Evolutionary conservation across 257 asterid species (phyloP).

Genomic region (Solanum commersonii): DNA sequence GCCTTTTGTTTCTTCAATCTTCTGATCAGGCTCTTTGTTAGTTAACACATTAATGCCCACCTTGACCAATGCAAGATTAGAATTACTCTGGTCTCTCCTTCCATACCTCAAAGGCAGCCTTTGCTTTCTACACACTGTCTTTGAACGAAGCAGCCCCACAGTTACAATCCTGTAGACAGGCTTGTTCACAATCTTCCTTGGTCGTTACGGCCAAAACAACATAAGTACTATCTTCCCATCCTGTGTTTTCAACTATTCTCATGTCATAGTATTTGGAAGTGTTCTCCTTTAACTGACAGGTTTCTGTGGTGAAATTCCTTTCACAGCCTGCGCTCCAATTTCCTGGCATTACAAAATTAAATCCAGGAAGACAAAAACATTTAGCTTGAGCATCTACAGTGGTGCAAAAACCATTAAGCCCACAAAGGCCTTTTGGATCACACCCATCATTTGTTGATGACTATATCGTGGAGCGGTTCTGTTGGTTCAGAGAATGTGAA

Average conservation of each 20-base stretch:
- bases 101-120: constrained; percentile 43
- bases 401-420: constrained; percentile 32
- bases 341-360: constrained; percentile 9
- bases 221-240: constrained; percentile 27
- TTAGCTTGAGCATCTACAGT: not conserved
- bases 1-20: too few species aligned
- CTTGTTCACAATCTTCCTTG: constrained; percentile 19
- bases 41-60: too few species aligned
- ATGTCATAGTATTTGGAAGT: not conserved
- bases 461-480: not conserved
- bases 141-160: constrained; percentile 32
- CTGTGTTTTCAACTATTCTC: not conserved
- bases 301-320: not conserved
- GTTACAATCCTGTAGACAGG: constrained; percentile 38
- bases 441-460: constrained; percentile 14
- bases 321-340: constrained; percentile 27
- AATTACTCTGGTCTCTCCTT: not conserved
- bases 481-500: too few species aligned
- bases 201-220: not conserved
- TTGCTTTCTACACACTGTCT: constrained; percentile 27
- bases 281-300: constrained; percentile 7
- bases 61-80: constrained; percentile 8
- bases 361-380: constrained; percentile 41
- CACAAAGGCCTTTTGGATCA: constrained; percentile 36
- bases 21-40: too few species aligned